Percentiles rank a stretch among this genome's conserved stretches.
phyloP scores from a whole-genome alignment of 1,284 basidiomycete species.

The Ustilago crameri region DNA sequence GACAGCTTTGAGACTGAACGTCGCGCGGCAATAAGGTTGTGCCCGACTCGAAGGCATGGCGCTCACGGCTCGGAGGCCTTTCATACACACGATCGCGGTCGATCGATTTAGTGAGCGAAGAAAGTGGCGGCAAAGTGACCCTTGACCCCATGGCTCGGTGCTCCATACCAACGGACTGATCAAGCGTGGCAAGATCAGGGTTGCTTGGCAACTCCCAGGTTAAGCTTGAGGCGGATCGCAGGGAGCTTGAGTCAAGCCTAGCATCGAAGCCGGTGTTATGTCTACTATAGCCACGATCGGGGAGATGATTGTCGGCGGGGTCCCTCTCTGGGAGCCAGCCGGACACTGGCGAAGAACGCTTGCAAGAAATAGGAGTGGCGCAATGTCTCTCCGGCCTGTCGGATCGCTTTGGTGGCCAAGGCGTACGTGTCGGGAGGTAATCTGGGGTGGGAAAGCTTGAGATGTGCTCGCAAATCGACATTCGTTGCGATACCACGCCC shows the following conservation, averaged over 20 bases:
- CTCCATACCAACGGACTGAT: slow-evolving; percentile 13
- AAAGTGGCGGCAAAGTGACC: slow-evolving; percentile 39
- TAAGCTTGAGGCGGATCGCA: not conserved
- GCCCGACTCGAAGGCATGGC: not conserved
- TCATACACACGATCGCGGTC: slow-evolving; percentile 16
- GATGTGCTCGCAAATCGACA: slow-evolving; percentile 9
- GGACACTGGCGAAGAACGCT: not conserved
- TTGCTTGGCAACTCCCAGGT: not conserved
- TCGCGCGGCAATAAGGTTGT: not conserved
- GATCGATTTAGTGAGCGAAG: slow-evolving; percentile 35
- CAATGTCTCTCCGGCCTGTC: not conserved
- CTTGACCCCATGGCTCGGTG: slow-evolving; percentile 9
- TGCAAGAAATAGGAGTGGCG: not conserved
- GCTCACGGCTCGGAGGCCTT: not conserved
- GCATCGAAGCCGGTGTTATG: slow-evolving; percentile 3
- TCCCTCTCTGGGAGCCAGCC: not conserved
- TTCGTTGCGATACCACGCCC: slow-evolving; percentile 1
- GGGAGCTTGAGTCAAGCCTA: not conserved
- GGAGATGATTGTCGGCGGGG: not conserved
- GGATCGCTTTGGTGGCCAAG: not conserved
- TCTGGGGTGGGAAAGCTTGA: not conserved
- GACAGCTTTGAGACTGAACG: not conserved
- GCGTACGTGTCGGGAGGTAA: not conserved
- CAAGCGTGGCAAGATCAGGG: not conserved
- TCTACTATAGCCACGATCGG: not conserved